Conservation (phyloP, 108 stramenopile species). For the Pseudonitzschia multiseries region DNA sequence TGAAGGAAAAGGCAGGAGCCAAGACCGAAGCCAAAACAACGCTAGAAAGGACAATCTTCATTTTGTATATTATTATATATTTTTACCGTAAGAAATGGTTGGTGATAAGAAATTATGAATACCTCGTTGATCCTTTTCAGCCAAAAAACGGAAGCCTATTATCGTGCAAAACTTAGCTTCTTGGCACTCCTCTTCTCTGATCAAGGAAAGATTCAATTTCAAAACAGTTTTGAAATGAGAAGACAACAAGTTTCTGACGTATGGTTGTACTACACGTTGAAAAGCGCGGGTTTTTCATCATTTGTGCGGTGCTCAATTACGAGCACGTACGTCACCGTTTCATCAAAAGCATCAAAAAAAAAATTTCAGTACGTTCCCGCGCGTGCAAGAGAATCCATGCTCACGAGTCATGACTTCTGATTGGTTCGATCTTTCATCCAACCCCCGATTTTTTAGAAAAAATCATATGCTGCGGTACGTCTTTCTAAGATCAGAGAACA, state of each 20-base stretch:
- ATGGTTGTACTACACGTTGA: background rate
- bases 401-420: no score
- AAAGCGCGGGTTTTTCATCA: slow-evolving; percentile 1
- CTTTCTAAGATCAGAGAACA: no score
- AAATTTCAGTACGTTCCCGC: background rate
- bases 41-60: slow-evolving; percentile 30
- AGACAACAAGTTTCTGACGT: slow-evolving; percentile 1
- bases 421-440: no score
- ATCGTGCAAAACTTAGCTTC: background rate
- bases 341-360: background rate
- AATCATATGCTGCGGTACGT: no score
- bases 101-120: background rate
- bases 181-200: background rate
- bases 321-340: slow-evolving; percentile 8
- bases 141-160: background rate
- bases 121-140: background rate
- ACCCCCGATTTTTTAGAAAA: no score
- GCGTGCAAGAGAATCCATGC: no score
- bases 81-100: background rate
- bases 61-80: slow-evolving; percentile 1
- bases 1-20: slow-evolving; percentile 31
- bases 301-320: background rate
- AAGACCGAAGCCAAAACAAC: slow-evolving; percentile 22
- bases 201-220: background rate
- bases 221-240: background rate